Evolutionary conservation across 1,284 basidiomycete genomes (phyloP), one percentile per base, ranked within the genome.

Genomic region (Malassezia cuniculi): DNA sequence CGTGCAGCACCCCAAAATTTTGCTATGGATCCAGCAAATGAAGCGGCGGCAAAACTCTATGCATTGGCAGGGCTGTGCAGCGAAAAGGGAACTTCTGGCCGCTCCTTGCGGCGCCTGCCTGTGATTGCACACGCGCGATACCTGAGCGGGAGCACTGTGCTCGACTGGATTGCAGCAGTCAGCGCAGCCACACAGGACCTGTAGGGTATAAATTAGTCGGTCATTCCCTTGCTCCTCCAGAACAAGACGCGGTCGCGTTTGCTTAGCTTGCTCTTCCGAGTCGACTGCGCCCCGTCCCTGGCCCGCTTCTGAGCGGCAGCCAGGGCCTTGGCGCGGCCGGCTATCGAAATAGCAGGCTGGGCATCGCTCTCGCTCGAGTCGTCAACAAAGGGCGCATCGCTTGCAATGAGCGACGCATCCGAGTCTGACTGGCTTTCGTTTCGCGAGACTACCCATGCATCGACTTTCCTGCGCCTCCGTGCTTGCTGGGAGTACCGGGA

Each of bases 31-130:
- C 9, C 4, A 17, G 10, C 18, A 44, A 19, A 39, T 41, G 36
- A 40, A 3, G 10, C 27, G 10, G 36, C 39, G 1, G 10, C 22
- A 10, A 14, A 15, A 5, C 1, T 6, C 17, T 9, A 45, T 3
- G 10, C 12, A 20, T 3, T 6, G 8, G 77, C 87, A 0, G 70
- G 74, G 8, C 71, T 73, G 54, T 90, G 86, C 68, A 74, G 83
- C 66, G n/a, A n/a, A n/a, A n/a, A n/a, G n/a, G 77, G 77, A n/a
- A 76, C 90, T 71, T 93, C 89, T 7, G 89, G 90, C 12, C 78
- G 89, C 31, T 80, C 85, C 3, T 73, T 97, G 6, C 77, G 90
- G 10, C 77, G 85, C 7, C 72, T 97, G 14, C 90, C 90, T 1
- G 82, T 95, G 19, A 75, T 97, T 21, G 85, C 89, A 1, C 79